Evolutionary conservation across 2,329 filamentous ascomycete species (phyloP), one percentile per base, ranked within the genome.

Genomic region (Sodiomyces alkalinus): DNA sequence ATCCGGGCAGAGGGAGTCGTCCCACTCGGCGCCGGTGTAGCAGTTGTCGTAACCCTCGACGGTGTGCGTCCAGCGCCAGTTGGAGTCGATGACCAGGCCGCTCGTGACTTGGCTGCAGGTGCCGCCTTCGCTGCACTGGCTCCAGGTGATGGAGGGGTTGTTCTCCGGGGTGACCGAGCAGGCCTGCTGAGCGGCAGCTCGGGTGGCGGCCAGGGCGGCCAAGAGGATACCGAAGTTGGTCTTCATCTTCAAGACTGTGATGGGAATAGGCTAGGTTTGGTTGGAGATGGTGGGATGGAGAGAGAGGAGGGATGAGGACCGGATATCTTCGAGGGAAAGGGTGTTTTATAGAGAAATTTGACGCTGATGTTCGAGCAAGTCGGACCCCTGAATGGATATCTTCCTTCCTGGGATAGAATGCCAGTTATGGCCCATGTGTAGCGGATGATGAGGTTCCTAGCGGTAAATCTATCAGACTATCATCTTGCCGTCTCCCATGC

Each of bases 61-160:
- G 16, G 45, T 41, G 47, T 73, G 67, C 33, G 66, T 55, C 69
- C 69, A 74, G 36, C 68, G 62, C 67, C 68, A 74, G 53, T 73
- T 74, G 42, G 67, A 45, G 34, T 74, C 69, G 38, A 74, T 49
- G 30, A 64, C 64, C 24, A 74, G 52, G 20, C 56, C 58, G 19
- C 60, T 65, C 24, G 44, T 41, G 39, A 64, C 56, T 28, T 47
- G 52, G 14, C 51, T 58, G 52, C 69, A 74, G 31, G 48, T 50
- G 33, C 66, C 63, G 30, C 49, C 53, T 12, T 49, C 45, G 17
- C 61, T 60, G 50, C 69, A 74, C 39, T 56, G 56, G 33, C 60
- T 53, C 60, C 64, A 70, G 32, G 49, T 55, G 38, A 74, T 48
- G 13, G 56, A 36, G 11, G 68, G 69, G 43, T 72, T 67, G 20